Base-by-base conservation (phyloP, 208 protist genomes). In the Wallacemonas collosoma region DNA sequence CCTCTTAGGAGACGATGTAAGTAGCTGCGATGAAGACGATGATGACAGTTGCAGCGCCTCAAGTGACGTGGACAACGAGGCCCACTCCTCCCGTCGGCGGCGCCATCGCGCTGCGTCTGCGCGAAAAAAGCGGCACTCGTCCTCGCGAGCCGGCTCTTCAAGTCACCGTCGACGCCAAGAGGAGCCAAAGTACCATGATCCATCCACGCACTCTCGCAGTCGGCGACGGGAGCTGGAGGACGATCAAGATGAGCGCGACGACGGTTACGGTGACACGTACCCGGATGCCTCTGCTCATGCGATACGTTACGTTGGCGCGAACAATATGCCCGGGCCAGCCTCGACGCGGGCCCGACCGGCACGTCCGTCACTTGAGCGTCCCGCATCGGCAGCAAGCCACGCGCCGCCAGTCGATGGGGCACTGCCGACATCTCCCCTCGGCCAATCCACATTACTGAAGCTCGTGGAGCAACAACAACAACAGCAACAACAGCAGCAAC, bases 361-460 rank as follows among this genome's bases (percentile, higher is more conserved):
- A 7, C 53, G 53, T 17, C 11, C 53, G 12, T 50, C 45, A 6
- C 8, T 12, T 12, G 45, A 50, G 45, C 45, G 45, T 50, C 45
- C 45, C 8, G 45, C 45, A 26, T 26, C 26, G 26, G 26, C 26
- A 26, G 26, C 26, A 26, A 53, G 48, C 48, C 55, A 0, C 35
- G 17, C 15, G 15, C 15, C 15, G 55, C 15, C 55, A 36, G 55
- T 35, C 17, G 60, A 44, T 6, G 60, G 12, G 6, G 14, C 5
- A 9, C 11, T 38, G 39, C 38, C 57, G 36, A 45, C 39, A 5
- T 44, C 57, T 8, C 36, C 57, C 5, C 57, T 39, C n/a, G 57
- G 57, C 38, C 60, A 65, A 7, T 65, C 60, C 11, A 65, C 60
- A n/a, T 41, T 65, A 41, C 7, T 65, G 60, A 65, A 69, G 64